phyloP scores from a whole-genome alignment of 331 rosid genomes.

The Saraca asoca region DNA sequence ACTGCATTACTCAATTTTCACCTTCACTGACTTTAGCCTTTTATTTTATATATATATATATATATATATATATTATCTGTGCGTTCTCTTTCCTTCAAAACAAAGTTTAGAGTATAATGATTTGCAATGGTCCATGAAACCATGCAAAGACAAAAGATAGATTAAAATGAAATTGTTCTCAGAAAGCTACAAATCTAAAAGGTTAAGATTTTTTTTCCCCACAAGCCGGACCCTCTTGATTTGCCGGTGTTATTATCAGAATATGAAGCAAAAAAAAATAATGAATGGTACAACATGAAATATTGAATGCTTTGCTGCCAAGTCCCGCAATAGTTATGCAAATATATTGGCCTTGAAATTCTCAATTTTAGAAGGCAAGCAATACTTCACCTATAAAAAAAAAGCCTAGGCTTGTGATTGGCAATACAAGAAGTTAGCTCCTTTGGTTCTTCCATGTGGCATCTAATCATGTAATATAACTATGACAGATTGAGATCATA shows the following conservation, averaged over 20 bases:
- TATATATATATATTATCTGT: too few relatives aligned
- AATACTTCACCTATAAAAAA: slow-evolving; percentile 22
- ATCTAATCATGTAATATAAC: slow-evolving; percentile 29
- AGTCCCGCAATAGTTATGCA: slow-evolving; percentile 48
- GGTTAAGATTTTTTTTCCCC: slow-evolving; percentile 15
- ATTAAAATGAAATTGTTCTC: neutral
- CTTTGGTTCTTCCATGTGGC: slow-evolving; percentile 27
- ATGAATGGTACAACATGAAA: slow-evolving; percentile 18
- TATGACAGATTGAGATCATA: slow-evolving; percentile 14
- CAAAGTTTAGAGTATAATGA: slow-evolving; percentile 36
- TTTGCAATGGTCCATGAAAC: slow-evolving; percentile 31
- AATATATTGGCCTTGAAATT: slow-evolving; percentile 29
- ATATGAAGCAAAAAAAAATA: slow-evolving; percentile 7
- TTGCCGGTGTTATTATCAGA: slow-evolving; percentile 20
- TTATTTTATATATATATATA: neutral
- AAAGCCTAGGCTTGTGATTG: slow-evolving; percentile 27
- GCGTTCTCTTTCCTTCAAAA: slow-evolving; percentile 39
- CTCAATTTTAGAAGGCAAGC: slow-evolving; percentile 64
- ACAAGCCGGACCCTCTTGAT: slow-evolving; percentile 18
- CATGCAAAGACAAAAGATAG: slow-evolving; percentile 22
- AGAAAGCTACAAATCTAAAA: slow-evolving; percentile 25
- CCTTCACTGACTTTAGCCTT: neutral
- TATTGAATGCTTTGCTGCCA: slow-evolving; percentile 67
- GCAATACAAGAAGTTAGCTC: slow-evolving; percentile 26
- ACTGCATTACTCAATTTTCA: slow-evolving; percentile 13